A percentile compares a stretch with the other conserved stretches of the same genome.
Evolutionary conservation across 352 stramenopile species (phyloP).

Genomic region (Globisporangium carolinianum): DNA sequence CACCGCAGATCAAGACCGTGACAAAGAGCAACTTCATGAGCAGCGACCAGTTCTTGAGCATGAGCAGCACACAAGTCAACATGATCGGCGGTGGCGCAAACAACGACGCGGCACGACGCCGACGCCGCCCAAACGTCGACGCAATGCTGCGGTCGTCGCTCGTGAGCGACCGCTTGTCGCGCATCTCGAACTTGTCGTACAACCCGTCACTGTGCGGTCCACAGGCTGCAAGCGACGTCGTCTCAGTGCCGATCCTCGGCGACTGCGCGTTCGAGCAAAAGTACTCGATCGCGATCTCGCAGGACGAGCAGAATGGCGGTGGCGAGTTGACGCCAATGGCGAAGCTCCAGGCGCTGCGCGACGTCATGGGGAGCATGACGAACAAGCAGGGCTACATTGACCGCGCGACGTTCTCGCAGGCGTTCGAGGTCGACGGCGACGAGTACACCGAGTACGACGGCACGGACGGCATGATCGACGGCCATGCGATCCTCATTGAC

Average conservation of each 20-base stretch:
- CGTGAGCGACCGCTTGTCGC: conserved; percentile 42
- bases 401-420: conserved; percentile 66
- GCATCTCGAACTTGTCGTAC: conserved; percentile 44
- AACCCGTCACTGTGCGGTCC: conserved; percentile 34
- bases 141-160: conserved; percentile 62
- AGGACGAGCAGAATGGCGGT: conserved; percentile 25
- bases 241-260: conserved; percentile 58
- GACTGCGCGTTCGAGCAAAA: conserved; percentile 65
- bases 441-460: conserved; percentile 55
- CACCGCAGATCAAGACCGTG: conserved; percentile 21
- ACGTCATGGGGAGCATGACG: conserved; percentile 71
- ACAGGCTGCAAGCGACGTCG: conserved; percentile 29
- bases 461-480: conserved; percentile 49
- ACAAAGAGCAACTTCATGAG: conserved; percentile 53
- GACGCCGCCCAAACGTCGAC: conserved; percentile 51
- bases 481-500: conserved; percentile 75
- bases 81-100: conserved; percentile 18
- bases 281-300: conserved; percentile 57
- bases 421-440: conserved; percentile 53
- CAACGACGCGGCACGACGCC: conserved; percentile 26
- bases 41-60: conserved; percentile 46
- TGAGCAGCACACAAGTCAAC: conserved; percentile 22
- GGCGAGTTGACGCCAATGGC: conserved; percentile 34
- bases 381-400: conserved; percentile 60
- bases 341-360: conserved; percentile 59